Percentiles rank a stretch among this genome's conserved stretches.
These are phyloP conservation scores for Perilla frutescens DNA, from an alignment of 257 asterid genomes.

Conservation along the genomic window DNA sequence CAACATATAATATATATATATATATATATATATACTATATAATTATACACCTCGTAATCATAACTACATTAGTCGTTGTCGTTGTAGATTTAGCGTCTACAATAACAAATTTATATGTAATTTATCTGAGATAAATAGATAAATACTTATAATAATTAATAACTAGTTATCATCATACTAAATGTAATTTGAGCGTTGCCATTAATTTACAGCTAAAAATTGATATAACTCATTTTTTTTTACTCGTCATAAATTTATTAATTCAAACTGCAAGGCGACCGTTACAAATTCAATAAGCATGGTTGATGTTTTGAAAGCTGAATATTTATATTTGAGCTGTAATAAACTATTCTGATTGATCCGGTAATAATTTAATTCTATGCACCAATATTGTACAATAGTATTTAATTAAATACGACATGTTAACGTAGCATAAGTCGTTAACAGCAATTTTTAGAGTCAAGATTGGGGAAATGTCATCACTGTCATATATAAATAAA, in stretches of 20 bases:
- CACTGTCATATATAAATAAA: neutral
- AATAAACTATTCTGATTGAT: constrained; percentile 1
- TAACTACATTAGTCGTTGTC: too few relatives aligned
- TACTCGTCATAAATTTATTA: neutral
- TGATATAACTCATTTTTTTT: too few relatives aligned
- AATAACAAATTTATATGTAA: too few relatives aligned
- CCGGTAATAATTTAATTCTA: neutral
- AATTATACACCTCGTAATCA: too few relatives aligned
- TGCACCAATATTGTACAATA: neutral
- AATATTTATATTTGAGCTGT: neutral
- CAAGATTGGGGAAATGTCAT: neutral
- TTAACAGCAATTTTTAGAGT: constrained; percentile 3
- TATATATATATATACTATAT: too few relatives aligned
- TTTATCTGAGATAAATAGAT: too few relatives aligned
- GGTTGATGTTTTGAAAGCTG: constrained; percentile 21
- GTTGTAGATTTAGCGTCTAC: too few relatives aligned
- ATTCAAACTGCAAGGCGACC: constrained; percentile 5
- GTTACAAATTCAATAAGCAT: constrained; percentile 24
- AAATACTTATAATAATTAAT: too few relatives aligned
- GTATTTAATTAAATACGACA: neutral
- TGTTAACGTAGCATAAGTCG: neutral
- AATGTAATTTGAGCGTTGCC: too few relatives aligned
- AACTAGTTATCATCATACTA: too few relatives aligned
- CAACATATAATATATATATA: too few relatives aligned
- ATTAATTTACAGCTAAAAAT: too few relatives aligned